Base-by-base conservation (phyloP, 768 basidiomycete species). In the Termitomyces sp. region DNA sequence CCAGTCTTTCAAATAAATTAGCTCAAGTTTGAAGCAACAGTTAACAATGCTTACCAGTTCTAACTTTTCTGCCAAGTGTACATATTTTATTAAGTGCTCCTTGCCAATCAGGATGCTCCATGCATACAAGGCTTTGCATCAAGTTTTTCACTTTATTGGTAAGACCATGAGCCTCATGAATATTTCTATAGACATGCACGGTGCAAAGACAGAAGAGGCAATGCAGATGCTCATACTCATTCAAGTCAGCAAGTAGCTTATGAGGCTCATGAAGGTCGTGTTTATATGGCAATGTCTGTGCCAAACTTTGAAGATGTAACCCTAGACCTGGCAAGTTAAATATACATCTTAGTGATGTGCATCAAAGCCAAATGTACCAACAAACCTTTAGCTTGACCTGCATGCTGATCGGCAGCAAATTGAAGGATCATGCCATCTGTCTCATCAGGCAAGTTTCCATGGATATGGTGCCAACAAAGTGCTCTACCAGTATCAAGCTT, bases 61-160 rank as follows among this genome's bases (percentile, higher is more conserved):
- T 67, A 6, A 56, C 51, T 54, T 67, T 70, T 4, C 68, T 67
- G 6, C 68, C 67, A 26, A 59, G n/a, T 0, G 5, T 28, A 24
- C 33, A 14, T 42, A 70, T 69, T 5, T 28, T 3, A 3, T 22
- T 6, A 6, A 71, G 13, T 0, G 69, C 64, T 1, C 24, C 53
- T 38, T 66, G 58, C 65, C 66, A 69, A 20, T 63, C 53, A 3
- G 35, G 32, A 33, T 69, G 70, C 12, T 45, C n/a, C 28, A 66
- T 64, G 38, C 65, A 70, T 3, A 68, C 26, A 0, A 72, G 57
- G 28, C 67, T 64, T 7, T 59, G 63, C 69, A 72, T 72, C 4
- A 63, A 22, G 16, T 53, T 45, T 6, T 56, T 48, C 0, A 72
- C 62, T 10, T 47, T 20, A 9, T 67, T 61, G 0, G 60, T 14